A percentile compares a stretch with the other conserved stretches of the same genome.
Conservation (phyloP, 2,329 filamentous ascomycete species). For the Amesomyces nigricolor region DNA sequence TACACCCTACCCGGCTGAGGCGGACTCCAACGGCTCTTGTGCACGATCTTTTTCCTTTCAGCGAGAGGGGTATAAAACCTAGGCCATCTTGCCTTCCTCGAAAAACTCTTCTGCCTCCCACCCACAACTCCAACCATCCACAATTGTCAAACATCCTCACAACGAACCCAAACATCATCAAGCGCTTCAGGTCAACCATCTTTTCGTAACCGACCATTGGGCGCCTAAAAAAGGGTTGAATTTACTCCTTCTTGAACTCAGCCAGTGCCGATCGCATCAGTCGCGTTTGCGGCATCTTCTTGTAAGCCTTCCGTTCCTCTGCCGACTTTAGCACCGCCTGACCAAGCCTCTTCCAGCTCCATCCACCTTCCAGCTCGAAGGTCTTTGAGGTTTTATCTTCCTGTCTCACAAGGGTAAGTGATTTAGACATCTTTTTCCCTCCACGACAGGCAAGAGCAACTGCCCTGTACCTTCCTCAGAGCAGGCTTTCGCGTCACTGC, state of each 20-base stretch:
- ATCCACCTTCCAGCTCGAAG: neutral
- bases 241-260: neutral
- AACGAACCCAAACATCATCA: neutral
- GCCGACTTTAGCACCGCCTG: neutral
- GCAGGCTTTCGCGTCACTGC: too few species aligned
- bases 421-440: too few species aligned
- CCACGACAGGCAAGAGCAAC: too few species aligned
- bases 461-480: too few species aligned
- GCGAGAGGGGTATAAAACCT: too few species aligned
- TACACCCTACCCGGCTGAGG: too few species aligned
- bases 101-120: neutral
- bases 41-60: too few species aligned
- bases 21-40: too few species aligned
- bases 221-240: neutral
- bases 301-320: neutral
- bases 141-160: neutral
- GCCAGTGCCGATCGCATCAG: neutral
- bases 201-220: neutral
- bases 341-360: neutral
- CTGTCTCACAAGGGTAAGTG: too few species aligned
- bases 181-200: neutral
- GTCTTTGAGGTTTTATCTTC: neutral
- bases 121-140: neutral
- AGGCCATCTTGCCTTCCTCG: neutral
- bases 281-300: neutral